Evolutionary conservation across 108 stramenopile genomes (phyloP).

Genomic region (Parietichytrium sp.): DNA sequence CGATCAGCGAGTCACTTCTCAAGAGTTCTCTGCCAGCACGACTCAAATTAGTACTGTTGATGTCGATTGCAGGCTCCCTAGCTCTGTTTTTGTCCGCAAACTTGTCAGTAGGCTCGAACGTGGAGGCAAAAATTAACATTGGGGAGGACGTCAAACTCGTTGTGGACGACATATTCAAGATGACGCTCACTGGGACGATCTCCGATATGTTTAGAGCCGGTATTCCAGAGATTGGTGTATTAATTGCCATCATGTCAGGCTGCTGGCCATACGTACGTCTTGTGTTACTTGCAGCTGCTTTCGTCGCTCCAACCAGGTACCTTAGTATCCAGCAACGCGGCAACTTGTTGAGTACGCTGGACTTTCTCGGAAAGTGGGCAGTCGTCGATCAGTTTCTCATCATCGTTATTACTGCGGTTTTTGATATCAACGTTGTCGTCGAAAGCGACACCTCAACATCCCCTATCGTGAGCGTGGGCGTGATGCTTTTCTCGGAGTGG

Average conservation of each 20-base stretch:
- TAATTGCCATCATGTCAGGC: background rate
- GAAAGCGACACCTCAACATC: background rate
- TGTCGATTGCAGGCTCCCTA: background rate
- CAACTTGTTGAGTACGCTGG: background rate
- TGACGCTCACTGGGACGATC: background rate
- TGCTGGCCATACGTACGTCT: background rate
- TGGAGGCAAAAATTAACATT: background rate
- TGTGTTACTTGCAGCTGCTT: background rate
- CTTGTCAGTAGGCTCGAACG: background rate
- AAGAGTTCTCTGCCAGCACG: background rate
- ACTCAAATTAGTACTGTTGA: background rate
- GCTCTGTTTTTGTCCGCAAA: background rate
- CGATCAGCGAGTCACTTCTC: background rate
- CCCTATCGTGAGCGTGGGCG: background rate
- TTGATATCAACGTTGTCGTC: background rate
- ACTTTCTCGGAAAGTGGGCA: background rate
- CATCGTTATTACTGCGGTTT: background rate
- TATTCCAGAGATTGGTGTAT: background rate
- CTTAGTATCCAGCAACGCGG: background rate
- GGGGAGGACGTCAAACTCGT: background rate
- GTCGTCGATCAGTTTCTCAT: conserved; percentile 11
- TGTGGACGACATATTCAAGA: background rate
- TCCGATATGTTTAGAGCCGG: background rate
- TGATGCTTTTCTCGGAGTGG: background rate
- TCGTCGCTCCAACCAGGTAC: background rate